Conservation (phyloP, 805 yeast species). For the Wickerhamomyces silvicola region DNA sequence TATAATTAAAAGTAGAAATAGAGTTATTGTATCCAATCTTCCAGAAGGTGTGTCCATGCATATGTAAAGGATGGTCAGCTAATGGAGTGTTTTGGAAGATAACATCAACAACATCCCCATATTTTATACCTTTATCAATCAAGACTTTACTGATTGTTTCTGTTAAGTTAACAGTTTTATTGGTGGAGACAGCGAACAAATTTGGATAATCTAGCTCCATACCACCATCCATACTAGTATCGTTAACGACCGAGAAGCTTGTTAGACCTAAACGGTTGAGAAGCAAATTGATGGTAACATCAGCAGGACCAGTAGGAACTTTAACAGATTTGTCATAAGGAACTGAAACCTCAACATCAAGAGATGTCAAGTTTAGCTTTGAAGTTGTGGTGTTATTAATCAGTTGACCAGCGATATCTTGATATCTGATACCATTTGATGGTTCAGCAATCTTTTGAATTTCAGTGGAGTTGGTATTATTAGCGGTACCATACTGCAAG, state of each 20-base stretch:
- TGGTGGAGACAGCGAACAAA: constrained; percentile 20
- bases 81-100: constrained; percentile 24
- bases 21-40: constrained; percentile 22
- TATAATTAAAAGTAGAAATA: constrained; percentile 20
- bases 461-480: too few species aligned
- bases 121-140: constrained; percentile 13
- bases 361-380: too few species aligned
- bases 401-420: constrained; percentile 19
- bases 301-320: constrained; percentile 16
- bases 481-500: constrained; percentile 18
- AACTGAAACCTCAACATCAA: constrained; percentile 9
- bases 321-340: constrained; percentile 15
- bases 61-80: constrained; percentile 30
- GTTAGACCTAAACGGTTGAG: constrained; percentile 27
- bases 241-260: constrained; percentile 23
- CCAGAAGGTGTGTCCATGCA: constrained; percentile 31
- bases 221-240: constrained; percentile 14
- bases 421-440: constrained; percentile 16
- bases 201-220: constrained; percentile 25
- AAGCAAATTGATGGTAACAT: constrained; percentile 24
- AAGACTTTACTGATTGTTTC: too few species aligned
- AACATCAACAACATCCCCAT: constrained; percentile 28
- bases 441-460: constrained; percentile 3
- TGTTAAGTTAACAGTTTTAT: constrained; percentile 10
- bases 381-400: constrained; percentile 11